A percentile compares a stretch with the other conserved stretches of the same genome.
Evolutionary conservation across 495 filamentous ascomycete genomes (phyloP).

Genomic region (Talaromyces nanjingensis): DNA sequence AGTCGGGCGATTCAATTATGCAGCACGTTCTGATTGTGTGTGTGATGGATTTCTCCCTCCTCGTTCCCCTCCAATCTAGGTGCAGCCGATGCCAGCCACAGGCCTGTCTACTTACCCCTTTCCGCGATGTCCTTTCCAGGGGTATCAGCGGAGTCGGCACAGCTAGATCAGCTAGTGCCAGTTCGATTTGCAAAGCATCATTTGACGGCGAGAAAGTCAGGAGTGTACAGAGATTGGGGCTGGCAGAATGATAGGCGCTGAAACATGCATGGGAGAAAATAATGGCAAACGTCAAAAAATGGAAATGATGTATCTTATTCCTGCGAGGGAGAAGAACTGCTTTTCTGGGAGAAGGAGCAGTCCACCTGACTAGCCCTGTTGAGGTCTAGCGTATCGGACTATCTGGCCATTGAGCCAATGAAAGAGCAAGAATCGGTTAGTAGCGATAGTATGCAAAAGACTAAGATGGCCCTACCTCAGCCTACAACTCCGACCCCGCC

Average conservation of each 20-base stretch:
- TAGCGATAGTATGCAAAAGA: neutral
- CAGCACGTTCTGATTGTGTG: neutral
- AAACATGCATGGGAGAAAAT: neutral
- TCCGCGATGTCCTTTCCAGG: neutral
- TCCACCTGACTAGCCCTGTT: neutral
- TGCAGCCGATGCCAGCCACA: neutral
- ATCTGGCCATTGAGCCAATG: neutral
- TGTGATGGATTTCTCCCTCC: neutral
- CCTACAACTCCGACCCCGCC: neutral
- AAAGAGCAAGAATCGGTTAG: neutral
- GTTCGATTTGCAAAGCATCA: neutral
- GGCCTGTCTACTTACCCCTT: neutral
- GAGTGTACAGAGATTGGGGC: neutral
- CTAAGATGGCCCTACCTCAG: neutral
- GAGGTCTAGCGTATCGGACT: neutral
- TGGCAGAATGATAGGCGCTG: neutral
- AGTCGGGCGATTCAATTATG: neutral
- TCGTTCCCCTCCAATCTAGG: neutral
- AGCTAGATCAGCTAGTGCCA: neutral
- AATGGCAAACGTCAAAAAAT: neutral
- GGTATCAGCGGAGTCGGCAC: neutral
- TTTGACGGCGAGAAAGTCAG: neutral
- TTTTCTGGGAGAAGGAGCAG: neutral
- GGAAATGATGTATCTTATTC: neutral
- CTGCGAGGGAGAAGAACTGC: neutral